Percentiles rank a stretch among this genome's conserved stretches.
Conservation (phyloP, 306 rosid species). For the Acacia crassicarpa region DNA sequence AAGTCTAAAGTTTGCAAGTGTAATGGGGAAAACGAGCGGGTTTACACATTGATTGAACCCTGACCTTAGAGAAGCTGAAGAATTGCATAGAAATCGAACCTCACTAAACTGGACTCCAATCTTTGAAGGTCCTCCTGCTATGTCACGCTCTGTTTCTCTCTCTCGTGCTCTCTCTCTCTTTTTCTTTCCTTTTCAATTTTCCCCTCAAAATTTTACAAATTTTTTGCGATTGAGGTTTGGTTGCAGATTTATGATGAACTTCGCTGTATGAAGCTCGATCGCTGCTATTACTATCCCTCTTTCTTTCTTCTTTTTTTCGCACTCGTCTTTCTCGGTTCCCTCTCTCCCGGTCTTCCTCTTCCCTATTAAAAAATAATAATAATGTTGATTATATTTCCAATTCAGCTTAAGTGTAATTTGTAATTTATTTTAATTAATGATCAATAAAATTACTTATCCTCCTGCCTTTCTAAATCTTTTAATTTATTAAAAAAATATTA, state of each 20-base stretch:
- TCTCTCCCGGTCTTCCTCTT: constrained; percentile 11
- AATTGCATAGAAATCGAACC: constrained; percentile 72
- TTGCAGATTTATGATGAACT: constrained; percentile 43
- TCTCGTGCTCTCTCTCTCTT: not conserved
- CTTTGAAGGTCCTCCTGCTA: constrained; percentile 46
- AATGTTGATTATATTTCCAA: not conserved
- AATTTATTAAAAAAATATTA: not conserved
- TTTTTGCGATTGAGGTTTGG: not conserved
- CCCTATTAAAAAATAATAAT: not conserved
- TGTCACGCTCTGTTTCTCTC: constrained; percentile 35
- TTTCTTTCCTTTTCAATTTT: not conserved
- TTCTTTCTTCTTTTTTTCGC: constrained; percentile 9
- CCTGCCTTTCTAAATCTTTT: not conserved
- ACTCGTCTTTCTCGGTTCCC: not conserved
- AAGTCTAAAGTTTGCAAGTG: constrained; percentile 36
- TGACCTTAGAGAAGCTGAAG: constrained; percentile 56
- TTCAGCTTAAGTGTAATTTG: not conserved
- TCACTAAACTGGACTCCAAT: constrained; percentile 43
- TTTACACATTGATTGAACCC: constrained; percentile 58
- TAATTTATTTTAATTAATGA: not conserved
- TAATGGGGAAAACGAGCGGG: constrained; percentile 20
- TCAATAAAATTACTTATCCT: not conserved
- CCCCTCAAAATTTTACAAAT: not conserved
- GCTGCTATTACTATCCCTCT: constrained; percentile 46
- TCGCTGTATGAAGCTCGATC: constrained; percentile 55